These are phyloP conservation scores for Xerocomus potaroensis DNA, from an alignment of 768 basidiomycete genomes.

Conservation along the genomic window DNA sequence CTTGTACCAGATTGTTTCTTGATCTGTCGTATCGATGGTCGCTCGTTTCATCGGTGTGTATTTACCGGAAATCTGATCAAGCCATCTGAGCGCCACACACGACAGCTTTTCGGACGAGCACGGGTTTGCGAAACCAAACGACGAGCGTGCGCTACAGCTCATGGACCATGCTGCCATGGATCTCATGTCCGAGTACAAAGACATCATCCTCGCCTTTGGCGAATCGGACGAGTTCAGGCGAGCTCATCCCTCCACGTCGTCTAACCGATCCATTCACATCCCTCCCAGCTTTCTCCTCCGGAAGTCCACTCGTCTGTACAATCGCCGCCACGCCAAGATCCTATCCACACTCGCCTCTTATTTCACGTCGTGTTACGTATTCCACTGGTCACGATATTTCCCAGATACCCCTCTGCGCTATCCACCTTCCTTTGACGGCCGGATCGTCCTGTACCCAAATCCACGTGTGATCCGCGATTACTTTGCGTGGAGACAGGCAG, in stretches of 20 bases:
- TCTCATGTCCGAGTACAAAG: conserved; percentile 78
- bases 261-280: background rate
- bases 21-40: conserved; percentile 86
- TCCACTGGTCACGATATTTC: conserved; percentile 80
- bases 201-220: conserved; percentile 86
- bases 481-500: conserved; percentile 93
- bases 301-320: conserved; percentile 72
- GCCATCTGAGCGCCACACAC: background rate
- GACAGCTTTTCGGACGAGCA: conserved; percentile 82
- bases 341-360: conserved; percentile 75
- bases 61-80: background rate
- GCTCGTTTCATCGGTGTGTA: conserved; percentile 84
- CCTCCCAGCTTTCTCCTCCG: conserved; percentile 76
- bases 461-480: conserved; percentile 79
- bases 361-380: conserved; percentile 90
- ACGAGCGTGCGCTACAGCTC: conserved; percentile 75
- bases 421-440: conserved; percentile 90
- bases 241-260: background rate
- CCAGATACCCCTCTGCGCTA: conserved; percentile 68
- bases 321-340: conserved; percentile 84
- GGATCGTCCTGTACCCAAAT: conserved; percentile 78
- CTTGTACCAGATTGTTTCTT: conserved; percentile 82
- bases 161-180: conserved; percentile 89
- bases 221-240: conserved; percentile 98
- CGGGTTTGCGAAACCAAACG: conserved; percentile 86